These are phyloP conservation scores for Plantago lanceolata DNA, from an alignment of 305 asterid species.

Conservation along the genomic window DNA sequence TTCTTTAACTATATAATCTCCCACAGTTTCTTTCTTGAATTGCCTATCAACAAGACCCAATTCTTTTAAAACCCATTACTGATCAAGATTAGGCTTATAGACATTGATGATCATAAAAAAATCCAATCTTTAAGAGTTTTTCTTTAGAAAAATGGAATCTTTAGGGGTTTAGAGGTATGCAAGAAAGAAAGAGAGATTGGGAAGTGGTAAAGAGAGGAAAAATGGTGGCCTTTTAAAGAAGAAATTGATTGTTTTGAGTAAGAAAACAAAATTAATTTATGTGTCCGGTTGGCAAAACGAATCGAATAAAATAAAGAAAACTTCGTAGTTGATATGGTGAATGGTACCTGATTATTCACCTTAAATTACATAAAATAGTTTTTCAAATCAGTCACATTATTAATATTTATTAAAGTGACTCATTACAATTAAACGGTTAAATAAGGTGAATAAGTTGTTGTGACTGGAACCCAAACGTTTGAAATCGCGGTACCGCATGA, in stretches of 20 bases:
- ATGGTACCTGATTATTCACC: no score
- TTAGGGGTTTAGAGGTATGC: not conserved
- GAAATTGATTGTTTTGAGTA: constrained; percentile 26
- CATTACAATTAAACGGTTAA: no score
- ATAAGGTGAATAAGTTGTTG: no score
- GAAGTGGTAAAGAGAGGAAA: constrained; percentile 5
- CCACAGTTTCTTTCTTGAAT: constrained; percentile 5
- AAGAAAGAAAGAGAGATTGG: constrained; percentile 2
- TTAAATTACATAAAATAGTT: no score
- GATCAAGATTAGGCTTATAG: constrained; percentile 16
- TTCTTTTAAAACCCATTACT: constrained; percentile 17
- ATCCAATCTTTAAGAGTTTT: not conserved
- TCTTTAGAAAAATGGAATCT: not conserved
- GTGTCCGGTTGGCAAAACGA: no score
- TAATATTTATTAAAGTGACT: no score
- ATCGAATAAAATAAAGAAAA: no score
- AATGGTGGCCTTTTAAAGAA: constrained; percentile 6
- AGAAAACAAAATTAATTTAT: not conserved
- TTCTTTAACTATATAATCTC: not conserved
- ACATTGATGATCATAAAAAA: constrained; percentile 22
- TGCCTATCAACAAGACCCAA: not conserved
- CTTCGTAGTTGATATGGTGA: no score
- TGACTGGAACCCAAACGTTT: no score
- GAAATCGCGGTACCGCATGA: no score
- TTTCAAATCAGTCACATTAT: no score